Base-by-base conservation (phyloP, 2,329 filamentous ascomycete species). In the Piedraia hortae region DNA sequence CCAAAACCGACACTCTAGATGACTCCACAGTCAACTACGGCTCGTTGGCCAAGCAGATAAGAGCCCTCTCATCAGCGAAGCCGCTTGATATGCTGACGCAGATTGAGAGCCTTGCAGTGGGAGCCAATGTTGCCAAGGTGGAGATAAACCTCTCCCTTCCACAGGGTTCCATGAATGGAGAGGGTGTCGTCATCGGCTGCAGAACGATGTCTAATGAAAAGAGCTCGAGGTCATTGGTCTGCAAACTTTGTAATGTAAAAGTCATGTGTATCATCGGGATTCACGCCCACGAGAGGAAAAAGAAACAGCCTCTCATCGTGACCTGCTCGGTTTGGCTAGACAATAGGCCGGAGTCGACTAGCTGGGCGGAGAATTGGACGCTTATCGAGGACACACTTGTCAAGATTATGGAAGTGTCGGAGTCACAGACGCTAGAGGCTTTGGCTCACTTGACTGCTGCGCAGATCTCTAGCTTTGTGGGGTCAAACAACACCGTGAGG, bases 11-110 rank as follows among this genome's bases (percentile, higher is more conserved):
- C 44, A 46, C 47, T 5, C 55, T 80, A 15, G 56, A 62, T 20
- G 43, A 45, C n/a, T 70, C 70, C 37, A 78, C 72, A 2, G 61
- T 77, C 12, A 68, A 80, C 46, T 80, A 80, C 36, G 71, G 72
- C 2, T 53, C 49, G 6, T 51, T 78, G 8, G 66, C 62, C 46
- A 75, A 77, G 45, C 51, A 53, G 0, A 51, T 78, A 8, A 32
- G 40, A 8, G 23, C 25, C 5, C 22, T n/a, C n/a, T n/a, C n/a
- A n/a, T n/a, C n/a, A n/a, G n/a, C n/a, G n/a, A n/a, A n/a, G n/a
- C n/a, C n/a, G n/a, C n/a, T n/a, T n/a, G n/a, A n/a, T n/a, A n/a
- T n/a, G n/a, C n/a, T n/a, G n/a, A n/a, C n/a, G n/a, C n/a, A n/a
- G n/a, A n/a, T n/a, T n/a, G n/a, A n/a, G n/a, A n/a, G n/a, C n/a